Percentiles rank a stretch among this genome's conserved stretches.
Evolutionary conservation across 768 basidiomycete species (phyloP).

Genomic region (Amanita rubescens): DNA sequence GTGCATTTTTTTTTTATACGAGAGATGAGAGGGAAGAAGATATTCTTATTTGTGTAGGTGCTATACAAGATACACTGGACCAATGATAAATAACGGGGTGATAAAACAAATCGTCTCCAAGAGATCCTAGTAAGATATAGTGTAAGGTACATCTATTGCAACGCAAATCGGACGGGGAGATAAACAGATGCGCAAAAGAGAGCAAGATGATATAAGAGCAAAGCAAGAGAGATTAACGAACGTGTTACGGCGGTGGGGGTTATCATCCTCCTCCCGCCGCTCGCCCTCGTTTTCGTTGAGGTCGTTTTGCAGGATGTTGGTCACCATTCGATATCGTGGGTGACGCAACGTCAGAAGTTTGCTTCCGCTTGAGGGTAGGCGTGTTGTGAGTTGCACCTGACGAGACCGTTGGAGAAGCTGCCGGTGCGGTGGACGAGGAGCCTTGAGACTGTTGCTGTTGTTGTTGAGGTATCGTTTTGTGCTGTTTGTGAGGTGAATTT

Average conservation of each 20-base stretch:
- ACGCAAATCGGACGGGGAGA: slow-evolving; percentile 11
- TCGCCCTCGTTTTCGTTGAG: slow-evolving; percentile 47
- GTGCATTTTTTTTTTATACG: too few species aligned
- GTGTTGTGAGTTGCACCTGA: slow-evolving; percentile 39
- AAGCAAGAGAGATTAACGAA: slow-evolving; percentile 13
- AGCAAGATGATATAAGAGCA: slow-evolving; percentile 12
- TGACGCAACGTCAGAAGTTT: slow-evolving; percentile 35
- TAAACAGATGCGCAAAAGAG: slow-evolving; percentile 11
- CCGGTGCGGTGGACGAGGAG: slow-evolving; percentile 27
- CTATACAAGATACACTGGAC: slow-evolving; percentile 14
- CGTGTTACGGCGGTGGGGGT: slow-evolving; percentile 9
- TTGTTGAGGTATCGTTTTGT: slow-evolving; percentile 43
- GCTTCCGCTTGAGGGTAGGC: slow-evolving; percentile 53
- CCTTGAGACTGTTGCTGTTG: slow-evolving; percentile 22
- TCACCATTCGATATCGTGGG: slow-evolving; percentile 41
- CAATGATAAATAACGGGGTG: slow-evolving; percentile 21
- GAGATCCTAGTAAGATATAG: slow-evolving; percentile 25
- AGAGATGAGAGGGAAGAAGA: not conserved
- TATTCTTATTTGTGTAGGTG: slow-evolving; percentile 2
- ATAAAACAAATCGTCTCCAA: slow-evolving; percentile 21
- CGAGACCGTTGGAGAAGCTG: slow-evolving; percentile 18
- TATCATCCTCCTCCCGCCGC: slow-evolving; percentile 37
- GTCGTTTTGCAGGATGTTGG: slow-evolving; percentile 43
- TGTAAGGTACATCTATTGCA: slow-evolving; percentile 30
- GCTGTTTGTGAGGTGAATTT: slow-evolving; percentile 56